phyloP scores from a whole-genome alignment of 1,139 yeast genomes.

The Lipomyces yarrowii region DNA sequence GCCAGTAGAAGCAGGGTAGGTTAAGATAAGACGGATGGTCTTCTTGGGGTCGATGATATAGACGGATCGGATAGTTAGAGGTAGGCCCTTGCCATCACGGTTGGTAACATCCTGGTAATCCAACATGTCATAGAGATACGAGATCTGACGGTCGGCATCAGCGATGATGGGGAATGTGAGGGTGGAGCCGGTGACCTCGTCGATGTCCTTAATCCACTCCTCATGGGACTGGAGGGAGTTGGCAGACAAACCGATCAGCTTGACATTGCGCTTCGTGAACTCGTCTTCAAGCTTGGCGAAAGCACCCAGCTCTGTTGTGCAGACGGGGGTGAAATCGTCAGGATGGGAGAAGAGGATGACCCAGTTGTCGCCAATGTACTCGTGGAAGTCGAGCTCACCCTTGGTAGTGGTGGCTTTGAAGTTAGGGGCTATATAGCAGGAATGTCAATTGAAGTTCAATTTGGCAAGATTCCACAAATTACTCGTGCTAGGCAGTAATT shows the following conservation, averaged over 20 bases:
- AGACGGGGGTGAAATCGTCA: slow-evolving; percentile 92
- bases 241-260: slow-evolving; percentile 83
- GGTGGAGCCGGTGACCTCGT: slow-evolving; percentile 63
- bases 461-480: too few relatives aligned
- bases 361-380: slow-evolving; percentile 81
- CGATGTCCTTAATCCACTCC: slow-evolving; percentile 85
- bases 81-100: slow-evolving; percentile 62
- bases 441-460: background rate
- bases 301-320: slow-evolving; percentile 94
- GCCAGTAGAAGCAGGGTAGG: slow-evolving; percentile 91
- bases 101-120: slow-evolving; percentile 86
- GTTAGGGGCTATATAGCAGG: slow-evolving; percentile 61
- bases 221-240: slow-evolving; percentile 76
- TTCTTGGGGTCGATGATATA: slow-evolving; percentile 85
- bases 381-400: slow-evolving; percentile 80
- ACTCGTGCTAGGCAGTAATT: too few relatives aligned
- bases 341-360: slow-evolving; percentile 87
- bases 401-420: slow-evolving; percentile 76
- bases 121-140: slow-evolving; percentile 85
- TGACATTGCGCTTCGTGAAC: slow-evolving; percentile 75
- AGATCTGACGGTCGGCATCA: slow-evolving; percentile 76
- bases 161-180: slow-evolving; percentile 87
- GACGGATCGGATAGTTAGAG: slow-evolving; percentile 84
- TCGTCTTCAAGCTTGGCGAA: slow-evolving; percentile 83
- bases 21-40: slow-evolving; percentile 78